Evolutionary conservation across 2,329 filamentous ascomycete species (phyloP).

Genomic region (Sphaerostilbella broomeana): DNA sequence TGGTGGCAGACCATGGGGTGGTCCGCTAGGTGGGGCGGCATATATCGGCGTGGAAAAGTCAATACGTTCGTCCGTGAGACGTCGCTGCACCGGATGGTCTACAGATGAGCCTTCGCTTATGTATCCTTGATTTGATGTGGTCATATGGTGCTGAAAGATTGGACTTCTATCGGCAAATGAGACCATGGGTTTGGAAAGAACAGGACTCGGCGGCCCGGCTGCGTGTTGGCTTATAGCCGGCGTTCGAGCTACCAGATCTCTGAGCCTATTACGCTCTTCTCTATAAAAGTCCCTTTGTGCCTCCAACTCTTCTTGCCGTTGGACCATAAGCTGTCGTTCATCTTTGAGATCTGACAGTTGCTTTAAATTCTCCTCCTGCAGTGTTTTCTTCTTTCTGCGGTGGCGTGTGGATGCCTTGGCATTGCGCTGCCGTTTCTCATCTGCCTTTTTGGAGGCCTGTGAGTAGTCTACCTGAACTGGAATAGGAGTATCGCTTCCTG

Average conservation of each 20-base stretch:
- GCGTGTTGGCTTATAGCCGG: slow-evolving; percentile 49
- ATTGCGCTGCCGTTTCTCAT: slow-evolving; percentile 80
- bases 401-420: slow-evolving; percentile 81
- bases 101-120: slow-evolving; percentile 36
- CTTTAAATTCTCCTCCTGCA: slow-evolving; percentile 64
- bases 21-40: slow-evolving; percentile 27
- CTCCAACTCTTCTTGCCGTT: slow-evolving; percentile 44
- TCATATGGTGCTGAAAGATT: slow-evolving; percentile 21
- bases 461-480: slow-evolving; percentile 70
- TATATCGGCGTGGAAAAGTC: slow-evolving; percentile 37
- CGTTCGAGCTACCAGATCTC: slow-evolving; percentile 56
- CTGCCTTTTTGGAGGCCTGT: slow-evolving; percentile 72
- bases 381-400: slow-evolving; percentile 73
- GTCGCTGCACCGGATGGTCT: slow-evolving; percentile 41
- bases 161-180: slow-evolving; percentile 35
- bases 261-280: slow-evolving; percentile 63
- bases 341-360: slow-evolving; percentile 64
- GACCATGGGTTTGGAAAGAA: slow-evolving; percentile 28
- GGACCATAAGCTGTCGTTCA: slow-evolving; percentile 58
- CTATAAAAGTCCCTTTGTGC: slow-evolving; percentile 69
- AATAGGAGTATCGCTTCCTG: slow-evolving; percentile 36
- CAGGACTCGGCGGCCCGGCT: slow-evolving; percentile 47
- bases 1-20: slow-evolving; percentile 35
- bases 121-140: slow-evolving; percentile 28
- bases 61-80: slow-evolving; percentile 42